These are phyloP conservation scores for Euphorbia corollata DNA, from an alignment of 441 rosid species.

Conservation along the genomic window DNA sequence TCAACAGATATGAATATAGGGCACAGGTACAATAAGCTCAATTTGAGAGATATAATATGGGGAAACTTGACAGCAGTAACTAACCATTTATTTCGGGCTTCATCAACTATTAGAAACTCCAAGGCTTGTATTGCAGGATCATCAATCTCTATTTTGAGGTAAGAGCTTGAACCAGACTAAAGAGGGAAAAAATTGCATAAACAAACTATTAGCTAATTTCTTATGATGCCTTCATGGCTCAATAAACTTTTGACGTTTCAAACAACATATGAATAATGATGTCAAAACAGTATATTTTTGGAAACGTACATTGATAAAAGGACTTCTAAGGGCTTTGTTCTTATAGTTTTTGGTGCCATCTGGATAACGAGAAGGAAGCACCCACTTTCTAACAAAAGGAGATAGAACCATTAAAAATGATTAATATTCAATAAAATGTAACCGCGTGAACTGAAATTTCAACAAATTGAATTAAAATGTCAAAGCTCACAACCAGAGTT, in stretches of 20 bases:
- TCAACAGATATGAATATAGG: background rate
- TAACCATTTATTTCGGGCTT: conserved; percentile 79
- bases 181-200: conserved; percentile 20
- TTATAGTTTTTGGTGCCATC: conserved; percentile 76
- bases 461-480: conserved; percentile 13
- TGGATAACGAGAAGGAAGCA: conserved; percentile 68
- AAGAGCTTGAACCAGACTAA: conserved; percentile 66
- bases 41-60: background rate
- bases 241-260: conserved; percentile 6
- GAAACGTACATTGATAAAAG: conserved; percentile 64
- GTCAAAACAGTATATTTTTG: conserved; percentile 4
- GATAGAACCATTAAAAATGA: background rate
- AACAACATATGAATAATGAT: background rate
- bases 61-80: conserved; percentile 23
- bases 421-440: background rate
- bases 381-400: conserved; percentile 61
- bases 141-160: conserved; percentile 67
- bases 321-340: conserved; percentile 89
- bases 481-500: conserved; percentile 17
- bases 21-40: background rate
- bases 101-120: conserved; percentile 87
- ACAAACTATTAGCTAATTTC: conserved; percentile 18
- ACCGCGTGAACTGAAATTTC: conserved; percentile 10
- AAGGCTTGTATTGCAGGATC: conserved; percentile 74
- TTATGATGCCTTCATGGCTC: conserved; percentile 6